A percentile compares a stretch with the other conserved stretches of the same genome.
phyloP scores from a whole-genome alignment of 192 early-diverging fungal species.

The Gaertneriomyces sp. region DNA sequence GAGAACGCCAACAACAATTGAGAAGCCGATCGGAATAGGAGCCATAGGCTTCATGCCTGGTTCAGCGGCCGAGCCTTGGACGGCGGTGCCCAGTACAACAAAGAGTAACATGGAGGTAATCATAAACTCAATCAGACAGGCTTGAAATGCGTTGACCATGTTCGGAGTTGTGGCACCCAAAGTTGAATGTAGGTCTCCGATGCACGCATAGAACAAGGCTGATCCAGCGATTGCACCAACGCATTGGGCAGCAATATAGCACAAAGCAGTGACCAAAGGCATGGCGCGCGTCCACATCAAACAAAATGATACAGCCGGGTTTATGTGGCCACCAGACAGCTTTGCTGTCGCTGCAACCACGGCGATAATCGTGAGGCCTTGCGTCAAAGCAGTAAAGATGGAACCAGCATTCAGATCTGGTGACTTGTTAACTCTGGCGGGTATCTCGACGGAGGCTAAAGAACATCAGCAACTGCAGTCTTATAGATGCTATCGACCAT shows the following conservation, averaged over 20 bases:
- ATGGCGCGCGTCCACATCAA: slow-evolving; percentile 23
- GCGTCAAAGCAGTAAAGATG: slow-evolving; percentile 12
- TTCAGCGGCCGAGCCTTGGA: background rate
- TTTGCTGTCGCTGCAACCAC: slow-evolving; percentile 8
- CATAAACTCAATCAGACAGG: slow-evolving; percentile 20
- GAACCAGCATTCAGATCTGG: background rate
- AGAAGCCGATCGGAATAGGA: slow-evolving; percentile 26
- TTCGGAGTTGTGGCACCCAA: background rate
- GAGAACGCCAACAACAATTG: slow-evolving; percentile 17
- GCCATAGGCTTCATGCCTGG: slow-evolving; percentile 16
- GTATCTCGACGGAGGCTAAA: slow-evolving; percentile 3
- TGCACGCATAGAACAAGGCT: slow-evolving; percentile 16
- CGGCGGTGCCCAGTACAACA: slow-evolving; percentile 19
- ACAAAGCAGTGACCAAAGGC: slow-evolving; percentile 2
- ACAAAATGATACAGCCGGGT: slow-evolving; percentile 21
- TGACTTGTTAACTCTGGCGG: background rate
- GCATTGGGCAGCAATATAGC: slow-evolving; percentile 14
- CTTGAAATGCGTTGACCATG: background rate
- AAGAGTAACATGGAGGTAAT: slow-evolving; percentile 23
- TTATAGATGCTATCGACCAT: background rate
- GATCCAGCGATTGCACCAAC: slow-evolving; percentile 19
- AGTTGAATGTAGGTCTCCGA: background rate
- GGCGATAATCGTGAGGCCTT: slow-evolving; percentile 19
- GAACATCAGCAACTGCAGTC: background rate
- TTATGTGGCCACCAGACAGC: slow-evolving; percentile 24